Conservation (phyloP, 495 filamentous ascomycete genomes). For the Aspergillus hancockii region DNA sequence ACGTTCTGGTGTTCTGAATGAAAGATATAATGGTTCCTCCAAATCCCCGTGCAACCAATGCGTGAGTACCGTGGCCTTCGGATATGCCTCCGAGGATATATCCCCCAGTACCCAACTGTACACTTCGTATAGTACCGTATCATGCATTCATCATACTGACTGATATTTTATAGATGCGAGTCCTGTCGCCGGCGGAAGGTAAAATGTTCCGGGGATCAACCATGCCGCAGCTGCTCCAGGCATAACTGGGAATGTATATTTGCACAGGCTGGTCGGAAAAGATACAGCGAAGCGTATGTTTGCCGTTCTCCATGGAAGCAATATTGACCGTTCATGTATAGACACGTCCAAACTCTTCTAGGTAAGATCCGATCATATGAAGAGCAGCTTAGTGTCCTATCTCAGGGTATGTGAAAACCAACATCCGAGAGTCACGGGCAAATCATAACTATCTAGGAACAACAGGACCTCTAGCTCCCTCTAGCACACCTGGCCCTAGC, state of each 20-base stretch:
- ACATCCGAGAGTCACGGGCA: background rate
- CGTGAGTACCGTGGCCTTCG: constrained; percentile 6
- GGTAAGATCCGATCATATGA: constrained; percentile 21
- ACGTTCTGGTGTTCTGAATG: background rate
- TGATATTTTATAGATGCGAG: constrained; percentile 21
- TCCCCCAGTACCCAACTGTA: too few relatives aligned
- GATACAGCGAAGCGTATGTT: constrained; percentile 25
- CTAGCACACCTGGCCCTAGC: background rate
- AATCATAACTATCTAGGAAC: background rate
- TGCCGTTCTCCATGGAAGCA: background rate
- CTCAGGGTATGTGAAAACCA: background rate
- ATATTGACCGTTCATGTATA: constrained; percentile 1
- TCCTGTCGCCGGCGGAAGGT: constrained; percentile 27
- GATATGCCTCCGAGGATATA: background rate
- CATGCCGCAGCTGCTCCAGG: constrained; percentile 24
- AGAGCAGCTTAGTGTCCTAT: constrained; percentile 8
- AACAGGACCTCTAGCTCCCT: background rate
- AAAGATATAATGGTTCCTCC: background rate
- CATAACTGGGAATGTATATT: constrained; percentile 25
- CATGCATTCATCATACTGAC: background rate
- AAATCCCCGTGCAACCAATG: constrained; percentile 3
- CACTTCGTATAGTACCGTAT: background rate
- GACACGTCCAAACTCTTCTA: constrained; percentile 20
- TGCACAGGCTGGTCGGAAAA: constrained; percentile 17
- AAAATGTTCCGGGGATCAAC: constrained; percentile 24